Base-by-base conservation (phyloP, 1,284 basidiomycete species). In the Pseudozyma thailandica region DNA sequence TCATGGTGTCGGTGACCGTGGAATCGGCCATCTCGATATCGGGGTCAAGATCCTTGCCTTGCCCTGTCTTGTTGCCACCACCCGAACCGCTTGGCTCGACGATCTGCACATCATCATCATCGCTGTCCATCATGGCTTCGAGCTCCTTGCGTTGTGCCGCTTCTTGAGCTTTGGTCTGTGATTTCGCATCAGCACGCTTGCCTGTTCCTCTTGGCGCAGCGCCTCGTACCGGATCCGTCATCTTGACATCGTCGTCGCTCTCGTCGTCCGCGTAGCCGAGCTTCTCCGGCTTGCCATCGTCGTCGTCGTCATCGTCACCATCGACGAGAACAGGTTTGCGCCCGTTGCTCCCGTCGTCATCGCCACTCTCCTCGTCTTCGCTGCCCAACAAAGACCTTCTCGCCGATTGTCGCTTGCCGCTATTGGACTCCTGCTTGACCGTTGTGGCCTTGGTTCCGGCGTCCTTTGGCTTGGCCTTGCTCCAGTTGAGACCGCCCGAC, bases 341-440 rank as follows among this genome's bases (percentile, higher is more conserved):
- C 7, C 23, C 44, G 20, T 53, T 56, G 26, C 25, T 35, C 15
- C 39, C 39, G 4, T 75, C 65, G 3, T 65, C 55, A 3, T 72
- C 64, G 20, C n/a, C n/a, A n/a, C n/a, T n/a, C n/a, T 71, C 72
- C 18, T 75, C 75, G 28, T 72, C 72, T 18, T 75, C 73, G 31
- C 59, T 62, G 28, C 69, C 69, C 2, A 72, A 35, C 30, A 72
- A 35, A 12, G 63, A 53, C 37, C 58, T 60, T n/a, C 55, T 39
- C 15, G 48, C 50, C 4, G 57, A 50, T 30, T 37, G 35, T 37
- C 57, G 57, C 23, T 65, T 55, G 35, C 23, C 27, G 26, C 48
- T 43, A 47, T 31, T 52, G 6, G 45, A 16, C 16, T 58, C 44
- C 44, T 52, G 62, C 39, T 52, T 62, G 44, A 47, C 41, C 25